Evolutionary conservation across 148 eudicot species (phyloP).

Genomic region (Rhododendron ferrugineum): DNA sequence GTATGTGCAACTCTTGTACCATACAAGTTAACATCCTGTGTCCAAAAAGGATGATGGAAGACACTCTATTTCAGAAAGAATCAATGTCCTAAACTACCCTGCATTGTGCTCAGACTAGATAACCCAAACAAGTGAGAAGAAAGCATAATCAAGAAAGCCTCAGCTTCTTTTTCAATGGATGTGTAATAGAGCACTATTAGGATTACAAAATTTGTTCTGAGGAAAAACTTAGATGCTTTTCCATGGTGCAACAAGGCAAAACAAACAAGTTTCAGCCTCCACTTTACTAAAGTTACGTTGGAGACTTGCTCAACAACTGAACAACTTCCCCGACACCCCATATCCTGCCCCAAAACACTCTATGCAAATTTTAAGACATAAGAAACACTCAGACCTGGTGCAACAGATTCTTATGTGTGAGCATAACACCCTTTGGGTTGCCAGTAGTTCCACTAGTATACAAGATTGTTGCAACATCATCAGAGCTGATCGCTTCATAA

Average conservation of each 20-base stretch:
- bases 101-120: background rate
- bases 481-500: conserved; percentile 73
- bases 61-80: background rate
- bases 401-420: conserved; percentile 82
- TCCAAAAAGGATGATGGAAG: background rate
- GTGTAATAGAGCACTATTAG: background rate
- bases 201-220: background rate
- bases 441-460: conserved; percentile 98
- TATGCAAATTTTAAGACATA: background rate
- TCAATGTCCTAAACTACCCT: background rate
- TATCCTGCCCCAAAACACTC: background rate
- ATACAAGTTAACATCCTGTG: no score
- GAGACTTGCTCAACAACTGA: background rate
- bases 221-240: background rate
- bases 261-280: background rate
- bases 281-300: no score
- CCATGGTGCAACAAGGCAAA: background rate
- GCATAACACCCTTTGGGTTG: conserved; percentile 93
- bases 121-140: background rate
- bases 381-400: conserved; percentile 61
- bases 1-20: no score
- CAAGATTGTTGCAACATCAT: conserved; percentile 76
- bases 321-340: background rate
- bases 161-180: background rate
- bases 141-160: background rate